Base-by-base conservation (phyloP, 2,329 filamentous ascomycete genomes). In the Tolypocladium album region DNA sequence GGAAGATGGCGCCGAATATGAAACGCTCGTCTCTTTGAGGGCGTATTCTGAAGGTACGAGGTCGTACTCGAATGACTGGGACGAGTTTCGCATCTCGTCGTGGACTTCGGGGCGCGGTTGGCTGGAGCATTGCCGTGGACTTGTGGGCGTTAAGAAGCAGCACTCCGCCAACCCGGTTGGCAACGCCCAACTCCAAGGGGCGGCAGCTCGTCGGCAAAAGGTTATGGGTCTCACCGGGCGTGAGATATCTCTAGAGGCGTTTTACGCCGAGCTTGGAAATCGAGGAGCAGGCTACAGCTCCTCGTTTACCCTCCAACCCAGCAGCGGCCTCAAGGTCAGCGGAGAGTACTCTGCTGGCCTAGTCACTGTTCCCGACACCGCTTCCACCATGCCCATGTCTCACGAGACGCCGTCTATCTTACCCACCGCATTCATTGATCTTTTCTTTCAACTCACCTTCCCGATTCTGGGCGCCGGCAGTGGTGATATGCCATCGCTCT, bases 81-180 rank as follows among this genome's bases (percentile, higher is more conserved):
- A 82, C 56, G 80, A 83, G 65, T 86, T 86, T 69, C 70, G 75
- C 1, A 80, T 86, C 34, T 81, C 76, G 55, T 83, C 82, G 0
- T 83, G 77, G 76, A 76, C 76, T 0, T 73, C 75, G 17, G 74
- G 70, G 15, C 74, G 79, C 47, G 78, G 79, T 13, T 86, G 83
- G 83, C 78, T 78, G 0, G 80, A 86, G 65, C 79, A 87, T 65
- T 85, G 82, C 67, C 74, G 77, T 57, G 81, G 81, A n/a, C 71
- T 82, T 3, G 73, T 85, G 12, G 70, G 74, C 7, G 74, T 79
- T 22, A 67, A 68, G 57, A 57, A 59, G 12, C 57, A 42, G 1
- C 47, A 55, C 1, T 52, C 27, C 6, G 27, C 55, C 20, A 71
- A 72, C 52, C 61, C 68, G 0, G 66, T 71, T 8, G 60, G 61